These are phyloP conservation scores for Xerocomus spinulosus DNA, from an alignment of 768 basidiomycete genomes.

Conservation along the genomic window DNA sequence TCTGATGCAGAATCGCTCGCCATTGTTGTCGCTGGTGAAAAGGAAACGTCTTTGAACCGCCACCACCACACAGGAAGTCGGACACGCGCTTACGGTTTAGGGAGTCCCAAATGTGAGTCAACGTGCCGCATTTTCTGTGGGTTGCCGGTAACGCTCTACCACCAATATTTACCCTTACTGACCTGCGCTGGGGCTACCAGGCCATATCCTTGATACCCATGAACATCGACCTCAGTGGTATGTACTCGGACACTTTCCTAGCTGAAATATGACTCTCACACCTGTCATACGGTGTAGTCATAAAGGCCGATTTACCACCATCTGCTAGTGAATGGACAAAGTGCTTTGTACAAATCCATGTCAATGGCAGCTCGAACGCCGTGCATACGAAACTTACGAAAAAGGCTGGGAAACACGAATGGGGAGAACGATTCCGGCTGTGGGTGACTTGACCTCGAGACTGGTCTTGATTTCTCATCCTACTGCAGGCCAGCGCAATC, in stretches of 20 bases:
- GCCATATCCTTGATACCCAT: slow-evolving; percentile 22
- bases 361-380: slow-evolving; percentile 14
- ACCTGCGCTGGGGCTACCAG: background rate
- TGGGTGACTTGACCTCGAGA: slow-evolving; percentile 3
- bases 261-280: background rate
- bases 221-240: slow-evolving; percentile 17
- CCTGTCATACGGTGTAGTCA: slow-evolving; percentile 8
- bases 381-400: slow-evolving; percentile 15
- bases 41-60: too few species aligned
- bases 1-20: slow-evolving; percentile 11
- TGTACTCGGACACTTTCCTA: too few species aligned
- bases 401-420: slow-evolving; percentile 16
- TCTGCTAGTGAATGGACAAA: slow-evolving; percentile 20
- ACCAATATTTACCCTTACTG: too few species aligned
- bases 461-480: background rate
- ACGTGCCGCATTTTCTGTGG: background rate
- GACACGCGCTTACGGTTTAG: too few species aligned
- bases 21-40: too few species aligned
- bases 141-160: background rate
- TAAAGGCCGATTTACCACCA: slow-evolving; percentile 23
- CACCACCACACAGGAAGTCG: background rate
- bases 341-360: slow-evolving; percentile 19
- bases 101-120: too few species aligned
- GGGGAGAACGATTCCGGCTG: slow-evolving; percentile 22
- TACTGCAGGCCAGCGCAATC: slow-evolving; percentile 8